phyloP scores from a whole-genome alignment of 2,329 filamentous ascomycete species.

The Fragosphaeria purpurea region DNA sequence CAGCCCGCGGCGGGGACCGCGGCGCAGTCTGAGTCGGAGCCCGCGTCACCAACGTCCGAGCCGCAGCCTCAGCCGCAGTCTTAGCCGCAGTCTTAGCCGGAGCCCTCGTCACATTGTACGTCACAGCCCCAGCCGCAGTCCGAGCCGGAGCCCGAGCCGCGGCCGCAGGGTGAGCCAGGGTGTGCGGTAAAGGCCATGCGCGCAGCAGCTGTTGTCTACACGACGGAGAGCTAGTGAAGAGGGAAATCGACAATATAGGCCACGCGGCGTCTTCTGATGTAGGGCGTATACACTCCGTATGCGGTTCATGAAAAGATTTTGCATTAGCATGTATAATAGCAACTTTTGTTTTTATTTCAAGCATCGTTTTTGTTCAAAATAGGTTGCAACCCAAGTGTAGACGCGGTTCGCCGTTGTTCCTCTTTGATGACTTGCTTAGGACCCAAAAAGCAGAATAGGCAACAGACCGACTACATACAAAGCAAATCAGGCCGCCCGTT shows the following conservation, averaged over 20 bases:
- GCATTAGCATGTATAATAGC: too few species aligned
- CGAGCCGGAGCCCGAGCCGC: neutral
- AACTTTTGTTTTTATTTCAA: too few species aligned
- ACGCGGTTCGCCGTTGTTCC: too few species aligned
- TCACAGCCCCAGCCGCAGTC: conserved; percentile 1
- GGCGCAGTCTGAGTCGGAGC: conserved; percentile 2
- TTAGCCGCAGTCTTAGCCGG: conserved; percentile 1
- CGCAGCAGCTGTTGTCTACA: neutral
- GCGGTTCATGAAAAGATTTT: too few species aligned
- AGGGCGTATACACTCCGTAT: too few species aligned
- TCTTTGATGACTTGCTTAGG: too few species aligned
- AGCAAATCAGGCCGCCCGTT: too few species aligned
- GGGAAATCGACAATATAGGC: neutral
- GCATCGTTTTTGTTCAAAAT: too few species aligned
- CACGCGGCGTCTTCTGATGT: too few species aligned
- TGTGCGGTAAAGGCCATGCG: neutral
- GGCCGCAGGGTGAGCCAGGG: conserved; percentile 1
- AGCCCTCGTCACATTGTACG: neutral
- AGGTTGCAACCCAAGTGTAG: too few species aligned
- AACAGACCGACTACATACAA: too few species aligned
- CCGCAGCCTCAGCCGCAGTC: neutral
- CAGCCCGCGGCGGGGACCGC: neutral
- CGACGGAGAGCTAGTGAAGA: neutral
- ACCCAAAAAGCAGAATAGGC: too few species aligned
- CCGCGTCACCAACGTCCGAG: neutral